phyloP scores from a whole-genome alignment of 495 filamentous ascomycete species.

The Lindgomyces ingoldianus region DNA sequence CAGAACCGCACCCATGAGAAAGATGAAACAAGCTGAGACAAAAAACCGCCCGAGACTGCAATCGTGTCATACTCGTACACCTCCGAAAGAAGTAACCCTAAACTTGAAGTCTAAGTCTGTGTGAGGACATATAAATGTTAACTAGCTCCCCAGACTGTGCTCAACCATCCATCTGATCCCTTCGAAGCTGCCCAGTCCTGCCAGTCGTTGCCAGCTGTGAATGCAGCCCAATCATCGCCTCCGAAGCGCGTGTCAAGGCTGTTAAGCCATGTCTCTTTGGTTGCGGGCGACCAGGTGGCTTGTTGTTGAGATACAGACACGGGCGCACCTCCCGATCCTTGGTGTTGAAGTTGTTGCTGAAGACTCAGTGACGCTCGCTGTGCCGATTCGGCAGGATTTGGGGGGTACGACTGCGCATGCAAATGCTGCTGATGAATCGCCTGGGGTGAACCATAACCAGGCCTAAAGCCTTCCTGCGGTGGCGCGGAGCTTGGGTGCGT shows the following conservation, averaged over 20 bases:
- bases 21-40: no score
- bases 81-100: not conserved
- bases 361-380: conserved; percentile 20
- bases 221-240: conserved; percentile 41
- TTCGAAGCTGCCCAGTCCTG: conserved; percentile 26
- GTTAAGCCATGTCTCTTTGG: conserved; percentile 38
- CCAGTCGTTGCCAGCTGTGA: conserved; percentile 37
- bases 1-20: no score
- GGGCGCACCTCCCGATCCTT: not conserved
- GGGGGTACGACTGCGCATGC: not conserved
- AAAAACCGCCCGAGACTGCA: no score
- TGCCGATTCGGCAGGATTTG: conserved; percentile 11
- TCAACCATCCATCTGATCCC: conserved; percentile 13
- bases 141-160: conserved; percentile 11
- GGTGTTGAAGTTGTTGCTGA: conserved; percentile 16
- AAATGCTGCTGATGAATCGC: not conserved
- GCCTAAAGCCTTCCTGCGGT: not conserved
- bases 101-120: not conserved
- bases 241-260: conserved; percentile 40
- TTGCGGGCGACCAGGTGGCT: conserved; percentile 19
- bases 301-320: conserved; percentile 12
- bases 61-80: not conserved
- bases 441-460: not conserved
- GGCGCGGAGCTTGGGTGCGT: not conserved
- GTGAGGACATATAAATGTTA: no score